Evolutionary conservation across 768 basidiomycete species (phyloP).

Genomic region (Hygrophorus pudorinus): DNA sequence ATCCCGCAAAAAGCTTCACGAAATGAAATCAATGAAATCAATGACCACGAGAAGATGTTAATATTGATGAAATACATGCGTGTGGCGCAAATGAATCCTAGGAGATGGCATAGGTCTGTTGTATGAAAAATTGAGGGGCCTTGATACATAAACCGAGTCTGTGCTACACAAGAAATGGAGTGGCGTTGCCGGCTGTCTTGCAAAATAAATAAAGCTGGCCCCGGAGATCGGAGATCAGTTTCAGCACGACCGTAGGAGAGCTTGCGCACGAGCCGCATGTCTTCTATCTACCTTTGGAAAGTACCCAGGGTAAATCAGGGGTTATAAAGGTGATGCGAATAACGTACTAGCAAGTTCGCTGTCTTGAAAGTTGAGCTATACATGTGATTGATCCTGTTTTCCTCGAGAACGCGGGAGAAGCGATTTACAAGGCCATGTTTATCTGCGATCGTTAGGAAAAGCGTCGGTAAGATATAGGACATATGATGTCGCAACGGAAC

Average conservation of each 20-base stretch:
- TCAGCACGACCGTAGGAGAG: constrained; percentile 50
- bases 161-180: no score
- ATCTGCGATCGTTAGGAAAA: constrained; percentile 28
- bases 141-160: no score
- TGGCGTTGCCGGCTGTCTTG: no score
- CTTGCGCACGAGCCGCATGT: constrained; percentile 46
- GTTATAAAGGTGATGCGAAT: neutral
- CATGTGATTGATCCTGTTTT: constrained; percentile 73
- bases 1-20: no score
- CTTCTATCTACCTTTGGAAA: constrained; percentile 41
- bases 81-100: no score
- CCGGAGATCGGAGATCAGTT: neutral
- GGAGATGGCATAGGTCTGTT: no score
- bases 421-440: constrained; percentile 72
- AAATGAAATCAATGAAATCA: no score
- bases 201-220: neutral
- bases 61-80: no score
- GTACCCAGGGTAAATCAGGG: neutral
- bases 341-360: constrained; percentile 61
- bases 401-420: constrained; percentile 63
- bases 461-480: neutral
- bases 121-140: no score
- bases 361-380: constrained; percentile 80
- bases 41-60: no score
- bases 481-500: neutral